phyloP scores from a whole-genome alignment of 257 asterid genomes.

The Gentiana straminea region DNA sequence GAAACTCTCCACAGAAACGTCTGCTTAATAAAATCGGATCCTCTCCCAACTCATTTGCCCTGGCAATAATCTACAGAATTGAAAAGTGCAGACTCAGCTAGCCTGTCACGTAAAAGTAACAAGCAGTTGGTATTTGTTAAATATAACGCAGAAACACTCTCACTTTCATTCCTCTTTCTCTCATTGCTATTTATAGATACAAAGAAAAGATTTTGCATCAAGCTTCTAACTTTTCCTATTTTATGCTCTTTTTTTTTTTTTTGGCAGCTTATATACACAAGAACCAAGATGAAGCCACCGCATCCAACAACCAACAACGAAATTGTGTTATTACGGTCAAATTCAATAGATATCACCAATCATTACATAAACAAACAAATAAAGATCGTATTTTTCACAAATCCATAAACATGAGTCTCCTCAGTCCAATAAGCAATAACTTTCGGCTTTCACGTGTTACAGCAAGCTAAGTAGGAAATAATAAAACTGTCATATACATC shows the following conservation, averaged over 20 bases:
- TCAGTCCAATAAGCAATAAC: too few species aligned
- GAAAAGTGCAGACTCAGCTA: constrained; percentile 56
- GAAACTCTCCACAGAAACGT: constrained; percentile 84
- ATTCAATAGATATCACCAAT: background rate
- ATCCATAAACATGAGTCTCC: background rate
- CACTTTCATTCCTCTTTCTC: background rate
- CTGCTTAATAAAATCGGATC: constrained; percentile 76
- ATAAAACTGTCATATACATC: too few species aligned
- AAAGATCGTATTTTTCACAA: background rate
- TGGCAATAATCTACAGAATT: constrained; percentile 77
- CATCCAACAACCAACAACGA: background rate
- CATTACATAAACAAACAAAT: background rate
- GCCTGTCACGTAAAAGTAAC: constrained; percentile 41
- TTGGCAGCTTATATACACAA: background rate
- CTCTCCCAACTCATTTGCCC: constrained; percentile 82
- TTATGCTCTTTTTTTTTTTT: too few species aligned
- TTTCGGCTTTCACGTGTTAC: too few species aligned
- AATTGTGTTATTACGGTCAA: background rate
- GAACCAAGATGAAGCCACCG: background rate
- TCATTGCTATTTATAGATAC: background rate
- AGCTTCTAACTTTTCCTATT: too few species aligned
- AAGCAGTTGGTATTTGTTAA: constrained; percentile 24
- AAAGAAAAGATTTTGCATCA: too few species aligned
- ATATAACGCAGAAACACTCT: constrained; percentile 2
- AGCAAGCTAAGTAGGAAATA: too few species aligned